A percentile compares a stretch with the other conserved stretches of the same genome.
Evolutionary conservation across 1,139 yeast species (phyloP).

Genomic region (Yamadazyma dendronema): DNA sequence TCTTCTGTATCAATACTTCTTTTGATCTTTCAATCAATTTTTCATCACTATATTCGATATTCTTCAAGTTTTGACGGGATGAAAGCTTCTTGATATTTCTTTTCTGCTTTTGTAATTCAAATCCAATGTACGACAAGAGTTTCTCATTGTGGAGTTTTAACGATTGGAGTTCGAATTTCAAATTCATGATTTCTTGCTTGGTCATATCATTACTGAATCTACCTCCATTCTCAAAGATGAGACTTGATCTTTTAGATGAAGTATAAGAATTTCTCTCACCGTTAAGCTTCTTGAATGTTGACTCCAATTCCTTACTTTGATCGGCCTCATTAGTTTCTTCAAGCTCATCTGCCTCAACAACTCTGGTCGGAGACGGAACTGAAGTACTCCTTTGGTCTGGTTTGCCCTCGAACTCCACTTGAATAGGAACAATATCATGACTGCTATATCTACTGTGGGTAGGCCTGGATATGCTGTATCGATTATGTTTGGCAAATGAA

Average conservation of each 20-base stretch:
- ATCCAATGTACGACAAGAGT: constrained; percentile 55
- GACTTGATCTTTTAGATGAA: constrained; percentile 38
- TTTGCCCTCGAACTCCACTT: constrained; percentile 41
- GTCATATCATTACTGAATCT: constrained; percentile 37
- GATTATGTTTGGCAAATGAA: constrained; percentile 6
- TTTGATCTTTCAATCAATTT: constrained; percentile 46
- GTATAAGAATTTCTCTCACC: constrained; percentile 12
- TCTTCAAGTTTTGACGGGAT: constrained; percentile 30
- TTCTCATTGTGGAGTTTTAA: constrained; percentile 56
- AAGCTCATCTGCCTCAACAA: constrained; percentile 9
- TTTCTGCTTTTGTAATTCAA: constrained; percentile 52
- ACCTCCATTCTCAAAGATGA: constrained; percentile 26
- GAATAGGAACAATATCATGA: constrained; percentile 45
- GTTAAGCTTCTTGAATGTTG: constrained; percentile 12
- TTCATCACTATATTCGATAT: constrained; percentile 54
- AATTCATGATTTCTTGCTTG: constrained; percentile 50
- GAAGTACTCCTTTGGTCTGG: constrained; percentile 26
- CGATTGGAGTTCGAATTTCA: constrained; percentile 54
- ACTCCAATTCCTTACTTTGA: constrained; percentile 7
- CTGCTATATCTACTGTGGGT: constrained; percentile 43
- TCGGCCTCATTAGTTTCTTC: constrained; percentile 11
- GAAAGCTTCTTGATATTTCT: constrained; percentile 41
- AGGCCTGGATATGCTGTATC: constrained; percentile 33
- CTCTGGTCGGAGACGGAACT: constrained; percentile 21
- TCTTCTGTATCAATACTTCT: constrained; percentile 43